Evolutionary conservation across 179 eudicot species (phyloP).

Genomic region (Actinidia polygama): DNA sequence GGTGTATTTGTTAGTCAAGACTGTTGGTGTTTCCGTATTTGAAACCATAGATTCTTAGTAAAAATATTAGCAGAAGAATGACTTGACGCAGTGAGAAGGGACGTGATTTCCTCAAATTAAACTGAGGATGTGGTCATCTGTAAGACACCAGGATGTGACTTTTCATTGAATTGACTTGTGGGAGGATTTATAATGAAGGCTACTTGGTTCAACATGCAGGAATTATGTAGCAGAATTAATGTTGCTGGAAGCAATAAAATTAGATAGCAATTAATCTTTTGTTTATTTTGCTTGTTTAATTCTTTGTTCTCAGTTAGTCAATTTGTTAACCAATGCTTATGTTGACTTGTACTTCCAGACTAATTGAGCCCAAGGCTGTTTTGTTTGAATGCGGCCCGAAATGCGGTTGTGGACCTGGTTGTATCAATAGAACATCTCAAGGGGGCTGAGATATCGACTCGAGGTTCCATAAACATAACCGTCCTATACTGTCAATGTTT

Average conservation of each 20-base stretch:
- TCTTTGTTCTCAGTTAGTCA: not conserved
- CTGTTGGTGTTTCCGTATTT: no score
- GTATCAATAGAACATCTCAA: constrained; percentile 83
- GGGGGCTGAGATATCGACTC: constrained; percentile 63
- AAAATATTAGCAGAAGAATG: not conserved
- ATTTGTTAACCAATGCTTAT: constrained; percentile 7
- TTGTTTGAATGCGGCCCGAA: constrained; percentile 94
- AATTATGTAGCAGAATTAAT: not conserved
- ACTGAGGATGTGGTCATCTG: not conserved
- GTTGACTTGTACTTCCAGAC: constrained; percentile 40
- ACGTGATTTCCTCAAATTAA: not conserved
- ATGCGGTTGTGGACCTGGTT: constrained; percentile 78
- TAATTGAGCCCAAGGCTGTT: constrained; percentile 82
- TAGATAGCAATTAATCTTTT: not conserved
- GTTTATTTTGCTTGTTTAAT: not conserved
- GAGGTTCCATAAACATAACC: constrained; percentile 53
- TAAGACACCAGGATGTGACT: not conserved
- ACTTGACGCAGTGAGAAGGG: not conserved
- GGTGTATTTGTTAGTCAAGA: constrained; percentile 4
- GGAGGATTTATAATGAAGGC: not conserved
- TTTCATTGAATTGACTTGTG: not conserved
- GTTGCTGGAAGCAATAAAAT: not conserved
- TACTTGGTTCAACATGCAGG: not conserved
- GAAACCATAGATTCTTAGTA: not conserved
- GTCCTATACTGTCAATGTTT: constrained; percentile 8